phyloP scores from a whole-genome alignment of 164 flowering plant species.

The Litsea cubeba region DNA sequence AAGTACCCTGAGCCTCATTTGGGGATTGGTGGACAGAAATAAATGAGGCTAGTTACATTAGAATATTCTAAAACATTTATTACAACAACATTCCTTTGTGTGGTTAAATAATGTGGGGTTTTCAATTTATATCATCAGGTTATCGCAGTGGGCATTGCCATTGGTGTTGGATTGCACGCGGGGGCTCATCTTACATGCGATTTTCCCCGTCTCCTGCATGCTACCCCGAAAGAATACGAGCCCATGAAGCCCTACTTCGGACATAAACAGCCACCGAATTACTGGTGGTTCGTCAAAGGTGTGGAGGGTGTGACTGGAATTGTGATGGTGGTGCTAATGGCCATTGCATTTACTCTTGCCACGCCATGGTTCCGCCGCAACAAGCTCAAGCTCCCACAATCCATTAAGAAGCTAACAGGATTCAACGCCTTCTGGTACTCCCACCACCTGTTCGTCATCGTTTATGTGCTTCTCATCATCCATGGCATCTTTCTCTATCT shows the following conservation, averaged over 20 bases:
- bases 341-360: constrained; percentile 29
- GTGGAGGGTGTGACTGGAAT: constrained; percentile 30
- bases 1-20: too few relatives aligned
- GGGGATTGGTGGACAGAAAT: too few relatives aligned
- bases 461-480: constrained; percentile 28
- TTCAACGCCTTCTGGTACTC: constrained; percentile 43
- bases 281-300: constrained; percentile 35
- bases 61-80: too few relatives aligned
- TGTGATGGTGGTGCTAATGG: constrained; percentile 32
- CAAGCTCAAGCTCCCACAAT: constrained; percentile 26
- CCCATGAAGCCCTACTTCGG: constrained; percentile 52
- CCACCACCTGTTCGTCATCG: constrained; percentile 35
- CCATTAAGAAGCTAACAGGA: constrained; percentile 25
- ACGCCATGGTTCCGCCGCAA: constrained; percentile 34
- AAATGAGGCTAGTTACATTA: too few relatives aligned
- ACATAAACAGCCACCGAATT: constrained; percentile 28
- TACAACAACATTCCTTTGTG: too few relatives aligned
- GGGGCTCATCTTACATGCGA: constrained; percentile 31
- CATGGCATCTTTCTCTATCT: constrained; percentile 33
- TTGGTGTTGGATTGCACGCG: constrained; percentile 30
- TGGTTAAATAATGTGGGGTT: too few relatives aligned
- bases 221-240: constrained; percentile 43
- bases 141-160: constrained; percentile 25
- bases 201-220: constrained; percentile 39
- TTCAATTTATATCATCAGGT: constrained; percentile 13